These are phyloP conservation scores for Picea abies DNA, from an alignment of 83 land plant genomes.

Conservation along the genomic window DNA sequence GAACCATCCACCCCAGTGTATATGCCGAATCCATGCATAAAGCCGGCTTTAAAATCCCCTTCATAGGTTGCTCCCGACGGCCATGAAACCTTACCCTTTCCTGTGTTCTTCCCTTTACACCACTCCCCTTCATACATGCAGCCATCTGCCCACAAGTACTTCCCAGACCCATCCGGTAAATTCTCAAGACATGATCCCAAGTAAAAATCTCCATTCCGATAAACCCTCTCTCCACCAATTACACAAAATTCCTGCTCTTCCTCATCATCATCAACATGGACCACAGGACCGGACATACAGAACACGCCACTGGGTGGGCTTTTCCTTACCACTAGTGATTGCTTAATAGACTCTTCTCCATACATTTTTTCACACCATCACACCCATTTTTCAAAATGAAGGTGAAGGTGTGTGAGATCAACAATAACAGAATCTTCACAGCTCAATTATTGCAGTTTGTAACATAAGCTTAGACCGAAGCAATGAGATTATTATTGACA, in stretches of 20 bases:
- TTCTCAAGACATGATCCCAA: constrained; percentile 27
- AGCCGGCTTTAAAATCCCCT: constrained; percentile 54
- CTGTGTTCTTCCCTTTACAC: constrained; percentile 51
- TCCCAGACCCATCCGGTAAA: constrained; percentile 61
- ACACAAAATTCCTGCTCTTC: background rate
- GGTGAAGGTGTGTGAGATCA: background rate
- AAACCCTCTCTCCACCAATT: constrained; percentile 1
- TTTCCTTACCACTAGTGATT: background rate
- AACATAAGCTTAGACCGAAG: background rate
- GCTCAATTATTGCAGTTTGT: background rate
- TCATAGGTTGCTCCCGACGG: constrained; percentile 62
- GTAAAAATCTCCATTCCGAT: constrained; percentile 47
- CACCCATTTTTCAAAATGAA: background rate
- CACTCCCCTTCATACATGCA: constrained; percentile 78
- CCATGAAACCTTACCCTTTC: constrained; percentile 57
- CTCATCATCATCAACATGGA: constrained; percentile 5
- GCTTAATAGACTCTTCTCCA: background rate
- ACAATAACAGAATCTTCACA: background rate
- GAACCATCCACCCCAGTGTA: constrained; percentile 56
- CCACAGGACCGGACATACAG: constrained; percentile 16
- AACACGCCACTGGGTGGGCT: constrained; percentile 6
- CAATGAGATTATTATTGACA: no score
- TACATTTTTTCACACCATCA: constrained; percentile 7
- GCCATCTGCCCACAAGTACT: constrained; percentile 65
- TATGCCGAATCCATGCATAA: constrained; percentile 54